Percentiles rank a stretch among this genome's conserved stretches.
Evolutionary conservation across 257 asterid genomes (phyloP).

Genomic region (Solanum rostratum): DNA sequence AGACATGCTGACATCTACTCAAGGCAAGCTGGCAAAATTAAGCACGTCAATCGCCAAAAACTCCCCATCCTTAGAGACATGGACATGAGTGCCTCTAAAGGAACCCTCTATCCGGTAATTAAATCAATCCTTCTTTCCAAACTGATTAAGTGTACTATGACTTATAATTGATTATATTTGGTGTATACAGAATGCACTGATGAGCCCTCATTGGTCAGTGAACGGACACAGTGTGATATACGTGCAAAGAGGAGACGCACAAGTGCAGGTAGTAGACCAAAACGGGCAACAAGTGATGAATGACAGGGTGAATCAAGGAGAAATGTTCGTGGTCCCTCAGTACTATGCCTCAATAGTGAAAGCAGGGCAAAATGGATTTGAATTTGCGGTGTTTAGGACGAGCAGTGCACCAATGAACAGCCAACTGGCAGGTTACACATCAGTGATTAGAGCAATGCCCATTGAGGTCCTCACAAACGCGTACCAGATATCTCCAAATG

Average conservation of each 20-base stretch:
- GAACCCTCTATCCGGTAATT: conserved; percentile 41
- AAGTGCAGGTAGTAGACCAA: conserved; percentile 35
- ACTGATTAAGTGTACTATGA: neutral
- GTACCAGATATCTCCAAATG: conserved; percentile 37
- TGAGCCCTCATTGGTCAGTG: conserved; percentile 48
- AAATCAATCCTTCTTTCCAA: neutral
- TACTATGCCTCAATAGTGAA: conserved; percentile 25
- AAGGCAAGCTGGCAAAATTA: conserved; percentile 50
- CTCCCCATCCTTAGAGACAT: conserved; percentile 48
- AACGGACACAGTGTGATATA: conserved; percentile 45
- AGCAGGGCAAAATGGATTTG: conserved; percentile 42
- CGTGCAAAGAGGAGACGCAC: conserved; percentile 55
- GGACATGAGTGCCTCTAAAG: conserved; percentile 67
- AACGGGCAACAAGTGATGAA: conserved; percentile 42
- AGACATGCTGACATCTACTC: conserved; percentile 48
- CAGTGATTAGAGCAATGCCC: conserved; percentile 59
- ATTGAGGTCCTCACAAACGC: conserved; percentile 44
- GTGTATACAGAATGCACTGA: conserved; percentile 32
- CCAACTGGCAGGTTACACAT: conserved; percentile 55
- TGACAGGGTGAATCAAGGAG: conserved; percentile 44
- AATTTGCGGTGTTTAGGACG: conserved; percentile 57
- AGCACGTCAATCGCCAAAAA: conserved; percentile 38
- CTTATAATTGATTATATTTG: neutral
- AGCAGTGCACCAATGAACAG: conserved; percentile 39
- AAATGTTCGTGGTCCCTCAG: conserved; percentile 72